Base-by-base conservation (phyloP, 108 stramenopile genomes). In the Nitzschia sp. region DNA sequence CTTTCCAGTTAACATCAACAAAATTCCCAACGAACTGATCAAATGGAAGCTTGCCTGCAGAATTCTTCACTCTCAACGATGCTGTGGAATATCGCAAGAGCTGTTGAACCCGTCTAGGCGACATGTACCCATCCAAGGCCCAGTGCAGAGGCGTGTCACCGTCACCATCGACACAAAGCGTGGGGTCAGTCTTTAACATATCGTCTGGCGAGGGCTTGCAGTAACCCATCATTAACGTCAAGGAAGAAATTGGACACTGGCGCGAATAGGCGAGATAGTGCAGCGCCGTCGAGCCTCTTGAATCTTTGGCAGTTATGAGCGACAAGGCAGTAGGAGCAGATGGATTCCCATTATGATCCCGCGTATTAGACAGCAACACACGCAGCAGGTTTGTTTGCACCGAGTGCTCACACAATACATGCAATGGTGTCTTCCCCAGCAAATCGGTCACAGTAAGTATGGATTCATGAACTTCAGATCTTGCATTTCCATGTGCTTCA, bases 81-180 rank as follows among this genome's bases (percentile, higher is more conserved):
- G 46, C 53, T 1, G 19, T 8, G 32, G 55, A 47, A 45, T 75
- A 45, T 26, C 66, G 32, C 17, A 67, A 24, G 13, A 75, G 74
- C 56, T 68, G 46, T 24, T 56, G 15, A 15, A 68, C 67, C 45
- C 74, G 23, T 11, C 74, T 55, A 8, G 66, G 34, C 5, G 74
- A 75, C 59, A 68, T 38, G 47, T 63, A 64, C 13, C 74, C 61
- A n/a, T 62, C 67, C 24, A 75, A 51, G 0, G 74, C 66, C 74
- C 74, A 75, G 30, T 77, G 76, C 13, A 77, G 57, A 11, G 76
- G 76, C 15, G 66, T 77, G 24, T 77, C 76, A 4, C 68, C 68
- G 33, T 77, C 76, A 8, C 9, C 27, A 54, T 77, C 76, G 1
- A 25, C 15, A 1, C 54, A 54, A 17, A 68, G 13, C 0, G 67